Percentiles rank a stretch among this genome's conserved stretches.
phyloP scores from a whole-genome alignment of 1,284 basidiomycete genomes.

The Athelia sp. region DNA sequence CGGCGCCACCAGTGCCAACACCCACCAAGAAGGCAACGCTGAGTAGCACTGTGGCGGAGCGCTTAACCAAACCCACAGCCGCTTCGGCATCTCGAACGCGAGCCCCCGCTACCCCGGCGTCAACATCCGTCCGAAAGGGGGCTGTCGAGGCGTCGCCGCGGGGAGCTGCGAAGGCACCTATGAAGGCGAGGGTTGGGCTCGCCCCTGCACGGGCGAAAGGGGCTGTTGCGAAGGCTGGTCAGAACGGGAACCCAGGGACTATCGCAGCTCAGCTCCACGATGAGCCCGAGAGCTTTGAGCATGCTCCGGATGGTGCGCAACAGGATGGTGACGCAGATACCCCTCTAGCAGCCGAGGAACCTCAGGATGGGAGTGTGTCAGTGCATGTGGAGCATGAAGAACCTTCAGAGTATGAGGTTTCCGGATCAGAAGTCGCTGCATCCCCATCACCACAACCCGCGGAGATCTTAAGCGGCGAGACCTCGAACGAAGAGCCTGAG shows the following conservation, averaged over 20 bases:
- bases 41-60: slow-evolving; percentile 46
- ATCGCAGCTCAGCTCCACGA: not conserved
- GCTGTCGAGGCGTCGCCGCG: not conserved
- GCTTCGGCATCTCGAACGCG: slow-evolving; percentile 25
- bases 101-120: not conserved
- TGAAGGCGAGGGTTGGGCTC: not conserved
- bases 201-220: not conserved
- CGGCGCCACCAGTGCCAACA: slow-evolving; percentile 36
- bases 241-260: not conserved
- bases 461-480: too few species aligned
- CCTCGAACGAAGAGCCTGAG: too few species aligned
- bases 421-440: not conserved
- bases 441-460: too few species aligned
- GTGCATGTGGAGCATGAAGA: not conserved
- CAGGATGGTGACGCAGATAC: not conserved
- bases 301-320: not conserved
- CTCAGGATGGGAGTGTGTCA: not conserved
- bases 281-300: not conserved
- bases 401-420: not conserved
- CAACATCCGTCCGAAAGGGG: not conserved
- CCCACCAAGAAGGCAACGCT: slow-evolving; percentile 48
- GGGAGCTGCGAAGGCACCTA: not conserved
- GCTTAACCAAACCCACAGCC: slow-evolving; percentile 72
- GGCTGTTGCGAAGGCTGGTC: not conserved
- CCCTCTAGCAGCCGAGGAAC: not conserved